Evolutionary conservation across 495 filamentous ascomycete genomes (phyloP), one percentile per base, ranked within the genome.

Genomic region (Aspergillus panamensis): DNA sequence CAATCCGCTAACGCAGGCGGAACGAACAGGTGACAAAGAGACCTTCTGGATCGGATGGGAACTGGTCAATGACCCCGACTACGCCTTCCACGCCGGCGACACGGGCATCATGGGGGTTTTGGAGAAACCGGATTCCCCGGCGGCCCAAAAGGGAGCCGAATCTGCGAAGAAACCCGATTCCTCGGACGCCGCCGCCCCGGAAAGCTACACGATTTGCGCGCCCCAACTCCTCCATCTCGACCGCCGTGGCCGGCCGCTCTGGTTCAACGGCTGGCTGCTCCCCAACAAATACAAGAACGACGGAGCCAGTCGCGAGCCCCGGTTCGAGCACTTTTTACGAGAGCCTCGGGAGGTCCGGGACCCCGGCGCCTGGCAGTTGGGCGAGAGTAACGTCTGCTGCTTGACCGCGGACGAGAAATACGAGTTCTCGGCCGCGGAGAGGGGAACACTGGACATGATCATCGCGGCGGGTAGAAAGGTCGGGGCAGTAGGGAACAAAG

Each of bases 211-310:
- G 4, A 62, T 72, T 30, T 70, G 68, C 49, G 57, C 53, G 7
- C 62, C 64, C 0, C 69, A 72, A 25, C 56, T 70, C 0, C 56
- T 72, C 0, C 68, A 72, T 44, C 48, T 70, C 2, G 68, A 67
- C 12, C 52, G 21, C 1, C 29, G 56, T 8, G 62, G 63, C 0
- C 57, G 58, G 13, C 66, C 68, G 1, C 53, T 71, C 3, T 71
- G 70, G 70, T 71, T 71, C 62, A 71, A 73, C 51, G 65, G 68
- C 20, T 70, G 68, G 68, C 20, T 70, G 29, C 55, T 65, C 2
- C 56, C 58, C 9, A 65, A 65, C 35, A 69, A 67, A 21, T 69
- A 39, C 14, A 39, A 39, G 35, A 31, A 62, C 17, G 39, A 45
- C 9, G 39, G 49, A 16, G 29, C 56, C 7, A 42, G 55, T 3